phyloP scores from a whole-genome alignment of 148 eudicot species.

The Gaultheria prostrata region DNA sequence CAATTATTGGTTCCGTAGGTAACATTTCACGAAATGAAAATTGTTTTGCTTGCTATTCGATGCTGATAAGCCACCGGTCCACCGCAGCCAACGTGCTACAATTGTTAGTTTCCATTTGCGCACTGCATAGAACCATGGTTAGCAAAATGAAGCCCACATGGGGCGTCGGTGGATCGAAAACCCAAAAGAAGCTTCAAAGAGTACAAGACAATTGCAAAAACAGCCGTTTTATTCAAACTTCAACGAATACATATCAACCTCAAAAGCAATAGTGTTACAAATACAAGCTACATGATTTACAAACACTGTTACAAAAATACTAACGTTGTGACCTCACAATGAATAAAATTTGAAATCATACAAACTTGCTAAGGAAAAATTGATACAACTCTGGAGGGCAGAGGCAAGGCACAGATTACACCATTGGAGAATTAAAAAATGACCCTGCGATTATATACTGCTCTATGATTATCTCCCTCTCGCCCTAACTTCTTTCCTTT shows the following conservation, averaged over 20 bases:
- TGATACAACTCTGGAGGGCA: background rate
- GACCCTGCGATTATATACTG: slow-evolving; percentile 12
- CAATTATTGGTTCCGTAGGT: background rate
- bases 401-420: background rate
- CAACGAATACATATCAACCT: background rate
- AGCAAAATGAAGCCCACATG: background rate
- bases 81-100: background rate
- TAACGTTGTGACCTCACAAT: background rate
- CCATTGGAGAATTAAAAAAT: background rate
- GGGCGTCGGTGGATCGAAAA: background rate
- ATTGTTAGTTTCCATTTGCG: background rate
- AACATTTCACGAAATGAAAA: background rate
- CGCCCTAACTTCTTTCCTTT: background rate
- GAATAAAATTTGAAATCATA: slow-evolving; percentile 10
- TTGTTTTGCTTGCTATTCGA: background rate
- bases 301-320: slow-evolving; percentile 1
- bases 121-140: background rate
- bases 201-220: background rate
- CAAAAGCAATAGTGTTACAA: background rate
- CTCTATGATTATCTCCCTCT: background rate
- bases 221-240: background rate
- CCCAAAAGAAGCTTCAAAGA: background rate
- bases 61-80: background rate
- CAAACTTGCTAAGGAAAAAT: background rate
- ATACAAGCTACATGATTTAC: slow-evolving; percentile 14